These are phyloP conservation scores for Colletotrichum liaoningense DNA, from an alignment of 2,329 filamentous ascomycete species.

Conservation along the genomic window DNA sequence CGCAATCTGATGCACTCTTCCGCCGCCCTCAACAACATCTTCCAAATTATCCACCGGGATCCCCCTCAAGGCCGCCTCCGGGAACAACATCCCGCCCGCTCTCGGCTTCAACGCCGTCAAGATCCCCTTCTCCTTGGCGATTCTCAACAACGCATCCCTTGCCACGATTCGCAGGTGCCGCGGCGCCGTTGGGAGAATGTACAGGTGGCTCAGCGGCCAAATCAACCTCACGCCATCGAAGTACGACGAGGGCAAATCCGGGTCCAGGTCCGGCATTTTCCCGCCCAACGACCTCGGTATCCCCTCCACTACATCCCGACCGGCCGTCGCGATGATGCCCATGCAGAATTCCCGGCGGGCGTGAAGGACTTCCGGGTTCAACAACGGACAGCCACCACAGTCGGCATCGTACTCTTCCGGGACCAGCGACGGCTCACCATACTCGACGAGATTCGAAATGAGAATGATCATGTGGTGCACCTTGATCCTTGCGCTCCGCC, in stretches of 20 bases:
- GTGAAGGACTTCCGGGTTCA: constrained; percentile 40
- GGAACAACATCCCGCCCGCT: neutral
- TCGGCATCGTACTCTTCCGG: neutral
- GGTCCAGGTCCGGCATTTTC: constrained; percentile 39
- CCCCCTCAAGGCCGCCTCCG: constrained; percentile 10
- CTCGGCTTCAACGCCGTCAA: constrained; percentile 45
- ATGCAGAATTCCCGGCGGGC: constrained; percentile 44
- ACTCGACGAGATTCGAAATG: constrained; percentile 49
- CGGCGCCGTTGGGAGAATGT: constrained; percentile 42
- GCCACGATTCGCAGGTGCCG: constrained; percentile 44
- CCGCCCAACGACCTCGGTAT: constrained; percentile 42
- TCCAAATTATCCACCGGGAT: constrained; percentile 11
- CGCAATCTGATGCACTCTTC: neutral
- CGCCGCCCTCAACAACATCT: neutral
- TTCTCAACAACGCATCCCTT: constrained; percentile 42
- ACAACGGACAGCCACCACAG: constrained; percentile 35
- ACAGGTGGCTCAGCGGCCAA: constrained; percentile 50
- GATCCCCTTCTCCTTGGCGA: constrained; percentile 51
- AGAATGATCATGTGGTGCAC: constrained; percentile 46
- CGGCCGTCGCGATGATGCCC: constrained; percentile 40
- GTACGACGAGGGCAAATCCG: constrained; percentile 44
- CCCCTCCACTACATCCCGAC: constrained; percentile 44
- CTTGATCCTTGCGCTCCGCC: constrained; percentile 48
- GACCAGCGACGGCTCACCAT: constrained; percentile 38
- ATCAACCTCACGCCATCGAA: constrained; percentile 52